Percentiles rank a stretch among this genome's conserved stretches.
phyloP scores from a whole-genome alignment of 1,139 yeast genomes.

The Candida tropicalis region DNA sequence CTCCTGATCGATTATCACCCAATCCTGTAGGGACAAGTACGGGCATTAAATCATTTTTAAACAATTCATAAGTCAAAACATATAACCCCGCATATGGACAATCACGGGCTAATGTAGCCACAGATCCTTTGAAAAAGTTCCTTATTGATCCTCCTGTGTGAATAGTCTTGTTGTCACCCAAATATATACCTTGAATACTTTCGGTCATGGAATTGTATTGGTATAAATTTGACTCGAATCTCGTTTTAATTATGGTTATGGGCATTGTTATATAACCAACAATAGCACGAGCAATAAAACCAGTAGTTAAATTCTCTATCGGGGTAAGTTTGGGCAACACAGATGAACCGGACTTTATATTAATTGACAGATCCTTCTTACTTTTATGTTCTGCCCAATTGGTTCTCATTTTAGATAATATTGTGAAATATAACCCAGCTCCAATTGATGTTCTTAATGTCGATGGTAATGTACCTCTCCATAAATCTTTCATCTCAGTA shows the following conservation, averaged over 20 bases:
- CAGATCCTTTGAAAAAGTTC: constrained; percentile 85
- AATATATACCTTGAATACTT: constrained; percentile 62
- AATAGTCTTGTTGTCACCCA: constrained; percentile 20
- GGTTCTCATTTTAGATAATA: constrained; percentile 64
- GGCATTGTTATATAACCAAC: constrained; percentile 97
- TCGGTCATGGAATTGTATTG: constrained; percentile 65
- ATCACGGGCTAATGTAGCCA: constrained; percentile 86
- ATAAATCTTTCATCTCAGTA: constrained; percentile 55
- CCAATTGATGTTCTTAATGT: constrained; percentile 90
- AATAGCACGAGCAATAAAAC: constrained; percentile 75
- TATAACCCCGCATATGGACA: constrained; percentile 97
- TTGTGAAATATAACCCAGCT: constrained; percentile 80
- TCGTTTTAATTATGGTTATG: constrained; percentile 87
- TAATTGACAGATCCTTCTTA: constrained; percentile 14
- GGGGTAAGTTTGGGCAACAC: constrained; percentile 72
- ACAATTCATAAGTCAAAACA: constrained; percentile 78
- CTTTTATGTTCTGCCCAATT: constrained; percentile 43
- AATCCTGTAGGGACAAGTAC: constrained; percentile 14
- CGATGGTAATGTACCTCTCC: constrained; percentile 95
- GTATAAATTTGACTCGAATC: constrained; percentile 81
- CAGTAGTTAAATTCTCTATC: constrained; percentile 70
- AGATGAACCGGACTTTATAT: constrained; percentile 22
- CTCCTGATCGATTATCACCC: constrained; percentile 39
- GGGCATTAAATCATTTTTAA: constrained; percentile 48
- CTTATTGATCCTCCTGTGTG: constrained; percentile 31